Base-by-base conservation (phyloP, 495 filamentous ascomycete species). In the Haplographium delicatum region DNA sequence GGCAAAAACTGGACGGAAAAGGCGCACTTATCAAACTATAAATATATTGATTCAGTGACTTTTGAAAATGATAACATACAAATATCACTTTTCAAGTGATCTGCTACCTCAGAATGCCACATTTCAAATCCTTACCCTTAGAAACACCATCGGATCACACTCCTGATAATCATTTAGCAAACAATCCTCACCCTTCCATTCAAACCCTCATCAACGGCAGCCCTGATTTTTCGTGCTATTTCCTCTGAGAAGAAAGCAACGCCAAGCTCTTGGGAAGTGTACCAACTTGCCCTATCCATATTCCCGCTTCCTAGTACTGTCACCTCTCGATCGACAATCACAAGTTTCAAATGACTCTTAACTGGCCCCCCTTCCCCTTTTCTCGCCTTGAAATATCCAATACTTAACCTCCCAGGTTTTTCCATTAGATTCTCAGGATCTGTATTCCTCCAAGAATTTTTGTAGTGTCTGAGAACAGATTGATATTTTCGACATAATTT, bases 281-380 rank as follows among this genome's bases (percentile, higher is more conserved):
- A 87, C 82, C 82, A 88, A 59, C 82, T 86, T 15, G 86, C 83
- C 0, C 85, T 72, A 65, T 90, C 86, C 72, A 84, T 75, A 58
- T 90, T 90, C 24, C 82, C 85, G 50, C 83, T 87, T 1, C 86
- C 86, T 9, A 89, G 68, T 5, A 90, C 69, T 11, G 74, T 68
- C 23, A 77, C 72, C 47, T 75, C 64, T 5, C 62, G 66, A 62
- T 90, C 86, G 4, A 88, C 69, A 22, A 86, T 66, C 11, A 72
- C 76, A 30, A 85, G 65, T 58, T 89, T 90, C 23, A 89, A 64
- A 64, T 90, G 86, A n/a, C 74, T 79, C 51, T 86, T 80, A 30
- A 78, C 73, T 4, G 82, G 83, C 51, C 82, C 75, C 31, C 46
- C 10, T 47, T 57, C 16, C 41, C 18, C 27, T 43, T 24, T 11